Evolutionary conservation across 2,329 filamentous ascomycete genomes (phyloP), one percentile per base, ranked within the genome.

Genomic region (Chaetomium globosum): DNA sequence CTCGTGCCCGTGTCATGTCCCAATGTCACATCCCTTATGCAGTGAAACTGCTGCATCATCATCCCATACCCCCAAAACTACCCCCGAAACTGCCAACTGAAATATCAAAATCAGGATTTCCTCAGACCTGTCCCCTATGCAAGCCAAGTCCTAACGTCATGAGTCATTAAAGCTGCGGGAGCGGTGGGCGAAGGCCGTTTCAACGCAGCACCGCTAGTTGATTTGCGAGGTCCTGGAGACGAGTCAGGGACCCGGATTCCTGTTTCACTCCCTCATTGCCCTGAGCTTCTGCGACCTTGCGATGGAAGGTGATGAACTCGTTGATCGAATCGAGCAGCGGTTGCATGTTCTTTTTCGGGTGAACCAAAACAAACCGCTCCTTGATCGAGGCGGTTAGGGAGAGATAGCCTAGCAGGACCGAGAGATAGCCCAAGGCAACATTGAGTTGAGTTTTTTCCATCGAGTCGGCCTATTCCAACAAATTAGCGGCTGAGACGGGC

Each of bases 401-500:
- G 28, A 97, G 79, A 70, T 93, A 95, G 21, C 92, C 92, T 2
- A 98, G 82, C 6, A 97, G 81, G 16, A 97, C 88, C 0, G 92
- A 88, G 28, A 97, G 82, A 75, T 97, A 97, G 19, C 92, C 93
- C 75, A 94, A 87, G 1, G 90, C 89, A 31, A 98, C 92, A 70
- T 93, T 92, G 59, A 90, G 83, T 66, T 90, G 88, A 30, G 88
- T 89, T 74, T 93, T 91, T 73, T 92, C 86, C 63, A 88, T 83
- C 1, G 88, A 90, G 71, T 89, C 87, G 65, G 87, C 88, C 85
- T 91, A 68, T 51, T 64, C 72, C 66, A 72, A 73, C 66, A 72
- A 73, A 69, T 70, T 63, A 69, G 65, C 33, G 23, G 55, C 19
- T 26, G 21, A 48, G 3, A 53, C 12, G 4, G 16, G 12, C 3